Percentiles rank a stretch among this genome's conserved stretches.
Conservation (phyloP, 768 basidiomycete species). For the Boletus subparvulus region DNA sequence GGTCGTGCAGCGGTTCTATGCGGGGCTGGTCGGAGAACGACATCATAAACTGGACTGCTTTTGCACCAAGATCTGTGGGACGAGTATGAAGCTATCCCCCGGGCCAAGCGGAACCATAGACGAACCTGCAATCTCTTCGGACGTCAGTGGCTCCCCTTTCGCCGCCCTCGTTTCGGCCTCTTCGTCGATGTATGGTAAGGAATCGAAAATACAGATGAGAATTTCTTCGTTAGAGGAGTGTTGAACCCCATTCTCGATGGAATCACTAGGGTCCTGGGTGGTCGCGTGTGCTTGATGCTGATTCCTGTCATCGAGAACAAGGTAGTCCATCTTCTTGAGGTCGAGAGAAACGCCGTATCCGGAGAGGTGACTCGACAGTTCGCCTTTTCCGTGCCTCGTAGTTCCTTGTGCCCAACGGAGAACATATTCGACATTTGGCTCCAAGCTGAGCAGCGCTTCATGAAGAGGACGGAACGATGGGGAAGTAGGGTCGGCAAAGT, state of each 20-base stretch:
- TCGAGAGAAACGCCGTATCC: constrained; percentile 93
- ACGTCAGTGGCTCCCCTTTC: constrained; percentile 44
- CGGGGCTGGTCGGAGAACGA: constrained; percentile 53
- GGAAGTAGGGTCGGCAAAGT: constrained; percentile 72
- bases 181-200: constrained; percentile 29
- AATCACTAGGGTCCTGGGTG: background rate
- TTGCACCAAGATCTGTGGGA: constrained; percentile 58
- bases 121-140: constrained; percentile 57
- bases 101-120: constrained; percentile 3
- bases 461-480: constrained; percentile 72
- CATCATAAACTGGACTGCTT: constrained; percentile 74
- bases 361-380: constrained; percentile 51
- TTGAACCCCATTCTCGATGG: constrained; percentile 7
- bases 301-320: constrained; percentile 85
- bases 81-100: background rate
- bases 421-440: constrained; percentile 65
- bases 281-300: constrained; percentile 10
- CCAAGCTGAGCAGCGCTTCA: constrained; percentile 51
- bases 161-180: constrained; percentile 35
- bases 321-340: constrained; percentile 96
- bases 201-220: constrained; percentile 30
- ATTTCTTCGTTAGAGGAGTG: constrained; percentile 17
- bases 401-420: constrained; percentile 46
- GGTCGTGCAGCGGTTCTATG: constrained; percentile 26
- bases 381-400: constrained; percentile 37